phyloP scores from a whole-genome alignment of 108 stramenopile genomes.

The Nannochloropsis gaditana region DNA sequence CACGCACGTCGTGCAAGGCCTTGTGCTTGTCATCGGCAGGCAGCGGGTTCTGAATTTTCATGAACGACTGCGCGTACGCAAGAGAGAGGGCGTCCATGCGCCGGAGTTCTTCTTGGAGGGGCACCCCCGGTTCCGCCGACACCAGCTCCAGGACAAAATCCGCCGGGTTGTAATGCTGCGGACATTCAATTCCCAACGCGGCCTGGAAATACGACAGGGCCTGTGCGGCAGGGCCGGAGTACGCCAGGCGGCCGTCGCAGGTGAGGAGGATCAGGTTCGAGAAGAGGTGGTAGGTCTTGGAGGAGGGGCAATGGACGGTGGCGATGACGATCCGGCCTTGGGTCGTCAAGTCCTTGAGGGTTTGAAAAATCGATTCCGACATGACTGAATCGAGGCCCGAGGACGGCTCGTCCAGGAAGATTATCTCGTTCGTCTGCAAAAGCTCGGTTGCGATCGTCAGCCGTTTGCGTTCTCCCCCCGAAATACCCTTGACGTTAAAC shows the following conservation, averaged over 20 bases:
- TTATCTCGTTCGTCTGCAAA: background rate
- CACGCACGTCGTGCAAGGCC: background rate
- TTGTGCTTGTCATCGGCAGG: background rate
- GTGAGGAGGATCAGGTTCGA: constrained; percentile 51
- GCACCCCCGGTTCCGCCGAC: background rate
- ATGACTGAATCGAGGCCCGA: constrained; percentile 24
- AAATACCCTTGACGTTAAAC: constrained; percentile 34
- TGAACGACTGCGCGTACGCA: background rate
- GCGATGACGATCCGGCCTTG: constrained; percentile 28
- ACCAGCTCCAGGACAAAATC: constrained; percentile 54
- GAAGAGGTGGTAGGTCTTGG: constrained; percentile 38
- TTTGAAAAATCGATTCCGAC: constrained; percentile 29
- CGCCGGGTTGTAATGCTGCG: constrained; percentile 51
- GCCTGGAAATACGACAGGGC: constrained; percentile 53
- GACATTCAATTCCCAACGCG: constrained; percentile 38
- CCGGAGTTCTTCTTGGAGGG: background rate
- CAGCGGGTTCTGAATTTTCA: background rate
- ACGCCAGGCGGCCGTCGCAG: constrained; percentile 51
- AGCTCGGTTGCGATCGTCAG: constrained; percentile 19
- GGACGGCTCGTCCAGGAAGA: constrained; percentile 24
- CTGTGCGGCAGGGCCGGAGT: constrained; percentile 39
- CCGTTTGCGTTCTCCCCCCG: constrained; percentile 31
- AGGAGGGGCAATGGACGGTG: constrained; percentile 46
- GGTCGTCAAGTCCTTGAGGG: background rate
- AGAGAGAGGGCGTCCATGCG: constrained; percentile 2